phyloP scores from a whole-genome alignment of 106 monocot species.

The Dioscorea alata region DNA sequence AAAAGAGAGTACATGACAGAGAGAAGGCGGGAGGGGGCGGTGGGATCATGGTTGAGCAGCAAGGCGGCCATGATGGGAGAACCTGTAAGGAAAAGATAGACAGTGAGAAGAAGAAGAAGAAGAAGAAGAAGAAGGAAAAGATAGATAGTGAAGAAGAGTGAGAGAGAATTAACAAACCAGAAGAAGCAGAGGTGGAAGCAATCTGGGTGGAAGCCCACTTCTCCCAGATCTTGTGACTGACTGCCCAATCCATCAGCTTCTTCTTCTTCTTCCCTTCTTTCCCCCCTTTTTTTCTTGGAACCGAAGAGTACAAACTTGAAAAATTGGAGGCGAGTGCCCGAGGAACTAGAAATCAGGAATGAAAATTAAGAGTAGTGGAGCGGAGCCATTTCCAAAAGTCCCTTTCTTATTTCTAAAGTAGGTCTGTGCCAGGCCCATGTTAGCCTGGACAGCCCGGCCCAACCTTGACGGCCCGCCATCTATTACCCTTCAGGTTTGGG shows the following conservation, averaged over 20 bases:
- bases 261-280: not conserved
- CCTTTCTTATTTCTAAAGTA: too few relatives aligned
- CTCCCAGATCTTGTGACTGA: slow-evolving; percentile 57
- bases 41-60: slow-evolving; percentile 68
- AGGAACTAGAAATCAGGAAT: too few relatives aligned
- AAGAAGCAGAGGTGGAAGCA: slow-evolving; percentile 24
- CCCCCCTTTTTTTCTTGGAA: not conserved
- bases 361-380: too few relatives aligned
- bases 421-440: too few relatives aligned
- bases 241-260: slow-evolving; percentile 47
- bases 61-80: slow-evolving; percentile 60
- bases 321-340: too few relatives aligned
- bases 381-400: too few relatives aligned
- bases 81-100: slow-evolving; percentile 18
- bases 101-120: not conserved
- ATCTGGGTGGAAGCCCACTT: slow-evolving; percentile 58
- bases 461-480: too few relatives aligned
- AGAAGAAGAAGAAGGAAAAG: not conserved
- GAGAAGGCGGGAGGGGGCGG: slow-evolving; percentile 59
- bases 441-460: too few relatives aligned
- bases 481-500: too few relatives aligned
- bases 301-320: too few relatives aligned
- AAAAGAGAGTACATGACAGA: slow-evolving; percentile 41
- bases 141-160: not conserved
- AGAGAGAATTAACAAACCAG: not conserved